Evolutionary conservation across 306 rosid species (phyloP).

Genomic region (Herpetospermum pedunculosum): DNA sequence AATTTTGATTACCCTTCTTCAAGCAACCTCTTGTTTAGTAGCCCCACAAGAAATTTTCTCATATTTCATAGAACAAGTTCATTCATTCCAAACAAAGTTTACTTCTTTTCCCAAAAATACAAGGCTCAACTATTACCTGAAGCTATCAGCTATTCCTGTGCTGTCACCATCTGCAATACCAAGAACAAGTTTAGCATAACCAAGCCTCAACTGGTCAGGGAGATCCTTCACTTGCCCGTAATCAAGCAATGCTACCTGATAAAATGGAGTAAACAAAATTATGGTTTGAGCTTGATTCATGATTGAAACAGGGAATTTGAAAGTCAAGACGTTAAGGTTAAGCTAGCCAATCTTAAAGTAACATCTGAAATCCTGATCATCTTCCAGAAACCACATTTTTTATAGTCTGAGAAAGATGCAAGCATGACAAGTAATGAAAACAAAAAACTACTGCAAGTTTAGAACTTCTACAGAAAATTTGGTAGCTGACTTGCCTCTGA

Average conservation of each 20-base stretch:
- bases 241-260: conserved; percentile 89
- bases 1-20: background rate
- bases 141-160: conserved; percentile 59
- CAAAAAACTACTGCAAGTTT: background rate
- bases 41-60: background rate
- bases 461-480: background rate
- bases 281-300: background rate
- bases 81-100: background rate
- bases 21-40: background rate
- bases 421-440: background rate
- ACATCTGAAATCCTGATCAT: background rate
- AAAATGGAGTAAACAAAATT: background rate
- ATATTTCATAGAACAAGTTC: background rate
- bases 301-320: background rate
- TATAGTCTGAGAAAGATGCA: background rate
- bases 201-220: conserved; percentile 80
- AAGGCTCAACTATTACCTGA: conserved; percentile 40
- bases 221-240: conserved; percentile 99
- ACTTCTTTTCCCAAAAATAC: background rate
- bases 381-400: background rate
- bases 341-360: background rate
- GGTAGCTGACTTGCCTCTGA: conserved; percentile 69
- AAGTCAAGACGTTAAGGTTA: background rate
- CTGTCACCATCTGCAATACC: conserved; percentile 74
- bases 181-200: conserved; percentile 82